Conservation (phyloP, 768 basidiomycete species). For the Rhizopogon sp. region DNA sequence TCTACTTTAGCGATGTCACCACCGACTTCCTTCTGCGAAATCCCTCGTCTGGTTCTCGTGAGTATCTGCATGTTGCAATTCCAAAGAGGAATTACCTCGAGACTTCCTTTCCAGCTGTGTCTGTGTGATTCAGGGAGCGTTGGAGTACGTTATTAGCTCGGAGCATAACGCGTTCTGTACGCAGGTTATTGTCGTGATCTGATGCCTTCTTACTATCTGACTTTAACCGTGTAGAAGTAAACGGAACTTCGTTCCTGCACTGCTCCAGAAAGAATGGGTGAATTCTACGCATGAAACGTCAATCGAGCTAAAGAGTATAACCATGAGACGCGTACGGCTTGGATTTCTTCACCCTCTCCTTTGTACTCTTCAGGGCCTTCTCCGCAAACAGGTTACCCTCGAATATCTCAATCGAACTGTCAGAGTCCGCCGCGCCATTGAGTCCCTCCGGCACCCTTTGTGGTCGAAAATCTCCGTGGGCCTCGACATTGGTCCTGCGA, state of each 20-base stretch:
- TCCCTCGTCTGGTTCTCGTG: not conserved
- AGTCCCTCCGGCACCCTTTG: not conserved
- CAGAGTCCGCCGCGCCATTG: conserved; percentile 15
- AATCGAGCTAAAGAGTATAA: conserved; percentile 2
- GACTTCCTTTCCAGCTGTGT: not conserved
- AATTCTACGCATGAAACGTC: conserved; percentile 7
- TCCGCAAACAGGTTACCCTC: conserved; percentile 13
- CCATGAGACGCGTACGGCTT: conserved; percentile 4
- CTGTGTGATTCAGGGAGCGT: not conserved
- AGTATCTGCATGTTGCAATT: not conserved
- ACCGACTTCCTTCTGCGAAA: not conserved
- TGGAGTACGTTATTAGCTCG: not conserved
- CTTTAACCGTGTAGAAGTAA: not conserved
- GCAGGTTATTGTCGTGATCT: not conserved
- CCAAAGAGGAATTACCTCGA: not conserved
- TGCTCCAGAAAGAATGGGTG: conserved; percentile 13
- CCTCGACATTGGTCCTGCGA: not conserved
- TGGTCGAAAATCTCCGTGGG: not conserved
- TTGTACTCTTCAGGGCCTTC: conserved; percentile 13
- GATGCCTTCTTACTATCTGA: not conserved
- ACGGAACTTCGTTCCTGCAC: not conserved
- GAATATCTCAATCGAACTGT: conserved; percentile 28
- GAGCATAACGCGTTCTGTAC: not conserved
- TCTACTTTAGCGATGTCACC: not conserved
- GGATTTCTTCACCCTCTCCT: conserved; percentile 9